Conservation (phyloP, 2,329 filamentous ascomycete species). For the Corynespora cassiicola region DNA sequence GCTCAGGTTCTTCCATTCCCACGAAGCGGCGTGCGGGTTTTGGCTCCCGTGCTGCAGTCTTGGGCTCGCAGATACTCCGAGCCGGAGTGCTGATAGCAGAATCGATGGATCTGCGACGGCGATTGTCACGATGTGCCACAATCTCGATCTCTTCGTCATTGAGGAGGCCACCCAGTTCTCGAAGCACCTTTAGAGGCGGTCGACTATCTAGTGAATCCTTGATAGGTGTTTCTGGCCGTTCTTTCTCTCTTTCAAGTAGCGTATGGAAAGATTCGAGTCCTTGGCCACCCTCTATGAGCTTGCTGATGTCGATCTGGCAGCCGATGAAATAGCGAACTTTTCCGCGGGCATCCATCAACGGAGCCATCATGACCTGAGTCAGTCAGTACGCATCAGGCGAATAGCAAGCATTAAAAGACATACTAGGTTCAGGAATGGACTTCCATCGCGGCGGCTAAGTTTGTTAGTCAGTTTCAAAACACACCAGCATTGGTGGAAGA, state of each 20-base stretch:
- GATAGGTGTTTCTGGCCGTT: constrained; percentile 13
- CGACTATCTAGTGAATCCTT: constrained; percentile 14
- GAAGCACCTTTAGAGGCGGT: constrained; percentile 25
- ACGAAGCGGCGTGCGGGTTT: constrained; percentile 30
- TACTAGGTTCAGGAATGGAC: constrained; percentile 74
- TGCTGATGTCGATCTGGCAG: constrained; percentile 74
- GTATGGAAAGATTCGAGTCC: constrained; percentile 67
- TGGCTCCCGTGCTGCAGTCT: constrained; percentile 41
- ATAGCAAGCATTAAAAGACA: background rate
- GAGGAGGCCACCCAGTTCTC: constrained; percentile 35
- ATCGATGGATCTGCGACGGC: constrained; percentile 62
- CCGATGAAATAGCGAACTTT: constrained; percentile 71
- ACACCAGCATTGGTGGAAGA: background rate
- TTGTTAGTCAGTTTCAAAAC: constrained; percentile 4
- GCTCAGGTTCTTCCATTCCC: constrained; percentile 45
- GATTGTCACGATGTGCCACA: constrained; percentile 66
- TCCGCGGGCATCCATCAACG: constrained; percentile 70
- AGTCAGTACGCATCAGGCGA: constrained; percentile 1
- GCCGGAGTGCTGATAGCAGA: constrained; percentile 64
- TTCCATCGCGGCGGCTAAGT: constrained; percentile 68
- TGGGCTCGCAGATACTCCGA: no score
- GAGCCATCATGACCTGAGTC: constrained; percentile 62
- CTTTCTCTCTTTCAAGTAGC: constrained; percentile 45
- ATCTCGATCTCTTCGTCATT: constrained; percentile 50
- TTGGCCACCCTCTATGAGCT: constrained; percentile 69